Percentiles rank a stretch among this genome's conserved stretches.
Evolutionary conservation across 2,329 filamentous ascomycete genomes (phyloP).

Genomic region (Trichoderma guizhouense): DNA sequence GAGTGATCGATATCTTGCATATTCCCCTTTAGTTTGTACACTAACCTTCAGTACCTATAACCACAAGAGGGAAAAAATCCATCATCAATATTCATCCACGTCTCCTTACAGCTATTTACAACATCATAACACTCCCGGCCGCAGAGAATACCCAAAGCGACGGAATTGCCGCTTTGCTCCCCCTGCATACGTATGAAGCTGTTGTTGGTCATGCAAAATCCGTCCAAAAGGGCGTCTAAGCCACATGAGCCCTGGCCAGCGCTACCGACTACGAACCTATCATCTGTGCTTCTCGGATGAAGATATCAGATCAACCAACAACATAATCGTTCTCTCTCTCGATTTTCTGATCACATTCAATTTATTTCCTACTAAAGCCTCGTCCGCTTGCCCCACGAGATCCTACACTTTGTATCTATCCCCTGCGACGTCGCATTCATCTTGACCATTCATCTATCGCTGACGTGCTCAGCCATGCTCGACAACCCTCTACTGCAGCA

Average conservation of each 20-base stretch:
- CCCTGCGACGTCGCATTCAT: not conserved
- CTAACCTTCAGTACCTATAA: no score
- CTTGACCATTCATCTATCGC: not conserved
- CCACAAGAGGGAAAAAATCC: not conserved
- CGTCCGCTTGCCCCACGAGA: not conserved
- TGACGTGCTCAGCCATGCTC: not conserved
- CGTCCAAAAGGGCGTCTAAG: not conserved
- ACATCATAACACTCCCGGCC: not conserved
- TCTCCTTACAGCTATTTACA: not conserved
- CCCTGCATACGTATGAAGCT: not conserved
- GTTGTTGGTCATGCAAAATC: constrained; percentile 5
- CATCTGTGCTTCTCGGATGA: not conserved
- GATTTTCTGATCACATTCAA: no score
- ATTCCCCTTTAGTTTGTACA: no score
- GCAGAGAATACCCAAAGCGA: not conserved
- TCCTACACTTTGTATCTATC: not conserved
- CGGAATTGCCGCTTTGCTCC: not conserved
- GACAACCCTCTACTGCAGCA: not conserved
- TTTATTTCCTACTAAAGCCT: not conserved
- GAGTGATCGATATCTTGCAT: not conserved
- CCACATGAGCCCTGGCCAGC: not conserved
- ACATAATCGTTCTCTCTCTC: not conserved
- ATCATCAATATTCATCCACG: no score
- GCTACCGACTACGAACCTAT: not conserved
- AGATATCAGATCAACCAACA: not conserved